Conservation (phyloP, 768 basidiomycete genomes). For the Heimioporus sp. region DNA sequence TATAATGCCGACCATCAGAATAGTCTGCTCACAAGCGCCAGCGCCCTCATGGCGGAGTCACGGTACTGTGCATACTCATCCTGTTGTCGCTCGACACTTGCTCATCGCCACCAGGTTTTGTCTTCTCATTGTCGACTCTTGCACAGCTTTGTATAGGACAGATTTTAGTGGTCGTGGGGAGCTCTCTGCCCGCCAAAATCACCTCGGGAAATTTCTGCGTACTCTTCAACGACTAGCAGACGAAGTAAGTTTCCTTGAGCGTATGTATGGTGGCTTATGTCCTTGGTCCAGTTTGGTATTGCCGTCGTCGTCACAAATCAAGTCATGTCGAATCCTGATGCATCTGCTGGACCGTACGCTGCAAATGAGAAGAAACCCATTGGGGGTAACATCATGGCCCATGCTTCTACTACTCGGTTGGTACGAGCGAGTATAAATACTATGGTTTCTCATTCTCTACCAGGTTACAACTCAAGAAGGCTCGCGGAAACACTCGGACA, state of each 20-base stretch:
- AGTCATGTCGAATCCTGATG: constrained; percentile 99
- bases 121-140: constrained; percentile 93
- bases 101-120: constrained; percentile 67
- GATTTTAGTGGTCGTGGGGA: constrained; percentile 97
- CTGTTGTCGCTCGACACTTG: background rate
- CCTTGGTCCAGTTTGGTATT: constrained; percentile 76
- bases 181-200: constrained; percentile 90
- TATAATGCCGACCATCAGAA: constrained; percentile 99
- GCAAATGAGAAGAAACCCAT: constrained; percentile 97
- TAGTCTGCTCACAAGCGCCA: constrained; percentile 83
- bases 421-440: constrained; percentile 7
- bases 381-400: constrained; percentile 98
- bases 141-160: constrained; percentile 91
- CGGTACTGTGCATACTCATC: constrained; percentile 52
- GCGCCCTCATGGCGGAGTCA: constrained; percentile 99
- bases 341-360: constrained; percentile 83
- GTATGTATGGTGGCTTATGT: constrained; percentile 1
- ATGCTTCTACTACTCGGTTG: constrained; percentile 95
- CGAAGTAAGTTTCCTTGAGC: constrained; percentile 58
- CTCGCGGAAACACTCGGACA: constrained; percentile 84
- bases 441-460: constrained; percentile 5
- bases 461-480: constrained; percentile 90
- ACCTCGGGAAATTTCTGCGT: constrained; percentile 92
- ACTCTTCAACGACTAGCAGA: constrained; percentile 93
- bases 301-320: constrained; percentile 98